Conservation (phyloP, 2,329 filamentous ascomycete species). For the Verticillium albo-atrum region DNA sequence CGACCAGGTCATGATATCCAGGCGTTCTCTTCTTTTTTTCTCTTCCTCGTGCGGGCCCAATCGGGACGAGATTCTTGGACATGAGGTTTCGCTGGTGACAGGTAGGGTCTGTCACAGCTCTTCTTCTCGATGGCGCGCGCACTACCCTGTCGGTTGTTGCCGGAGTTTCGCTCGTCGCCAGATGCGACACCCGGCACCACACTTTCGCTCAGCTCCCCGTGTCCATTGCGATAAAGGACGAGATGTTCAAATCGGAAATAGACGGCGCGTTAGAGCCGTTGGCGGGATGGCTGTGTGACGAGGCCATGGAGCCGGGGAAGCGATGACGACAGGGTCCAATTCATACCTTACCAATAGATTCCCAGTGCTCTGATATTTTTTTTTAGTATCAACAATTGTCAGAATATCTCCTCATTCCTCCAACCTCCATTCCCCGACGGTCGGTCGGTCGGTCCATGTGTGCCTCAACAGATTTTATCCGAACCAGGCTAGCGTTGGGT, state of each 20-base stretch:
- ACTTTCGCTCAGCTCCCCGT: not conserved
- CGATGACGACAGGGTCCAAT: not conserved
- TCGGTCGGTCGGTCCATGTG: too few species aligned
- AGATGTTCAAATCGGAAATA: not conserved
- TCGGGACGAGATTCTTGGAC: not conserved
- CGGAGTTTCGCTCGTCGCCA: not conserved
- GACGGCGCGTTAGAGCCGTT: not conserved
- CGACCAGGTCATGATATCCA: not conserved
- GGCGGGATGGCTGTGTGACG: not conserved
- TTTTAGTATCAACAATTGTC: not conserved
- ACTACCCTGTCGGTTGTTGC: not conserved
- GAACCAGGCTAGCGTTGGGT: too few species aligned
- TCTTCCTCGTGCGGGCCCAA: not conserved
- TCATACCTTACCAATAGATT: not conserved
- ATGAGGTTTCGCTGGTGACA: not conserved
- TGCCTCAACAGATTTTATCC: too few species aligned
- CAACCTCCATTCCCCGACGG: not conserved
- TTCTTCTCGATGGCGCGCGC: not conserved
- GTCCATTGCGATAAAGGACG: not conserved
- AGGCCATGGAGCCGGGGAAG: not conserved
- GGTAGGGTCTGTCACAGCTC: not conserved
- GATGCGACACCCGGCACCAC: not conserved
- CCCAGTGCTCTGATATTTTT: not conserved
- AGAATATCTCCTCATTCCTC: not conserved
- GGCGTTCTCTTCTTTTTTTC: not conserved